phyloP scores from a whole-genome alignment of 106 monocot species.

The Hemerocallis citrina region DNA sequence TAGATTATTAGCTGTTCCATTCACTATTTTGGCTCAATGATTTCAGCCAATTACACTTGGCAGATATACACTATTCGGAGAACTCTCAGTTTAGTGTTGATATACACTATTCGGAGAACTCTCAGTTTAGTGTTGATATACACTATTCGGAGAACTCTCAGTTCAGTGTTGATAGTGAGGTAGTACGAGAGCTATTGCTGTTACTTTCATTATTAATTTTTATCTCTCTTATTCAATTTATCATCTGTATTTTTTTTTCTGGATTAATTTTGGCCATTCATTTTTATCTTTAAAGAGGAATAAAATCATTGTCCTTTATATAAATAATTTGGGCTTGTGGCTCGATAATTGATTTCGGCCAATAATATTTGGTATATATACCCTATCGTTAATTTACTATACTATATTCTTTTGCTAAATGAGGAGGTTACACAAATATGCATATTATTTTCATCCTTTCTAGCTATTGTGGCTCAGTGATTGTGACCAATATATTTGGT shows the following conservation, averaged over 20 bases:
- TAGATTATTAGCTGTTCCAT: too few species aligned
- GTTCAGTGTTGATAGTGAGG: background rate
- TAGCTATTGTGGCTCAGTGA: background rate
- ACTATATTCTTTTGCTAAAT: background rate
- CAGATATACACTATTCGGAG: too few species aligned
- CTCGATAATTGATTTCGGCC: background rate
- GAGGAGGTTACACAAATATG: background rate
- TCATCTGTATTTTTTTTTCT: too few species aligned
- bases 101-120: background rate
- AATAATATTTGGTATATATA: background rate
- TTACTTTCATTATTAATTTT: too few species aligned
- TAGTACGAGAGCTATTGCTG: conserved; percentile 22
- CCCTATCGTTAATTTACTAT: background rate
- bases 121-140: background rate
- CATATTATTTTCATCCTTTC: background rate
- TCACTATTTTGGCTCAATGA: too few species aligned
- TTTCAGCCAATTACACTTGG: too few species aligned
- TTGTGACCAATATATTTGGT: background rate
- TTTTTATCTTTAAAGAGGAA: too few species aligned
- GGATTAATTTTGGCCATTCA: too few species aligned
- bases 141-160: too few species aligned
- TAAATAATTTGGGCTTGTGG: background rate
- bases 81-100: too few species aligned
- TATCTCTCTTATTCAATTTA: too few species aligned
- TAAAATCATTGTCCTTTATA: too few species aligned